A percentile compares a stretch with the other conserved stretches of the same genome.
These are phyloP conservation scores for Bruguiera hainesii DNA, from an alignment of 441 rosid species.

Conservation along the genomic window DNA sequence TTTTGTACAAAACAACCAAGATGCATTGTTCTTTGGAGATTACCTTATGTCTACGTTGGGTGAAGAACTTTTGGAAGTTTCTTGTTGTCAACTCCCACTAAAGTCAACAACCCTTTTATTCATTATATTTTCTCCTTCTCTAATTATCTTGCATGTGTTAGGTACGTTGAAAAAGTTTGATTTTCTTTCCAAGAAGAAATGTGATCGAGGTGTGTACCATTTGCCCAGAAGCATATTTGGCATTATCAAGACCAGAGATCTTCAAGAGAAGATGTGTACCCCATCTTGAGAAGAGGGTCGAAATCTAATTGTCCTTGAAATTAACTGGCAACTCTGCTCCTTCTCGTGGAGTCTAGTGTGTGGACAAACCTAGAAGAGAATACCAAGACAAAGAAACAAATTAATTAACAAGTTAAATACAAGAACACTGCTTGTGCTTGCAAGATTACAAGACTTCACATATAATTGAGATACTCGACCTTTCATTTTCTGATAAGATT, in stretches of 20 bases:
- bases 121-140: background rate
- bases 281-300: background rate
- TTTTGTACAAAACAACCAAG: background rate
- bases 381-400: no score
- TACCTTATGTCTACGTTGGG: conserved; percentile 10
- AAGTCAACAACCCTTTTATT: conserved; percentile 17
- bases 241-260: conserved; percentile 7
- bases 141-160: conserved; percentile 12
- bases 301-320: no score
- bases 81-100: background rate
- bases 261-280: background rate
- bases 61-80: conserved; percentile 21
- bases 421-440: no score
- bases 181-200: conserved; percentile 6
- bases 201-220: background rate
- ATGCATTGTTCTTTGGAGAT: background rate
- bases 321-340: no score
- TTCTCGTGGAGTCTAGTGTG: no score
- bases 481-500: no score
- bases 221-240: background rate
- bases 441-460: no score
- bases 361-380: no score
- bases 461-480: no score
- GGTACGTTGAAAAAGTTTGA: background rate
- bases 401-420: no score